Conservation (phyloP, 345 rosid genomes). For the Psidium guajava region DNA sequence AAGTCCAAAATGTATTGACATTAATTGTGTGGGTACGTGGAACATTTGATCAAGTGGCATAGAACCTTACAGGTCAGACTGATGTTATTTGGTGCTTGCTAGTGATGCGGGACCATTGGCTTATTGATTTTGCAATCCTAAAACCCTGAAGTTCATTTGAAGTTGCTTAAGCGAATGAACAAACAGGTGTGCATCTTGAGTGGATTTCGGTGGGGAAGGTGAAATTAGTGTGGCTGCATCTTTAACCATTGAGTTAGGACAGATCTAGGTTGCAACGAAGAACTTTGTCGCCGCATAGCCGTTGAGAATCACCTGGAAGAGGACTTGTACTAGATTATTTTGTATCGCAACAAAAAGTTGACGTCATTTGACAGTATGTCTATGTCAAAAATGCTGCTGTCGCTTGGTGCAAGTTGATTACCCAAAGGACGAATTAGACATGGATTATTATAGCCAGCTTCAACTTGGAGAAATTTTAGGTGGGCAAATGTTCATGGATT, state of each 20-base stretch:
- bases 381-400: neutral
- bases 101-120: neutral
- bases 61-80: neutral
- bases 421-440: neutral
- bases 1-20: neutral
- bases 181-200: neutral
- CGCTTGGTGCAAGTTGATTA: neutral
- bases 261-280: neutral
- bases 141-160: neutral
- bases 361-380: neutral
- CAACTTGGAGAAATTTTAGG: neutral
- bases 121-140: neutral
- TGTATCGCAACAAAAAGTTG: neutral
- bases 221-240: neutral
- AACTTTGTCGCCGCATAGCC: neutral
- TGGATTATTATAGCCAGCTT: neutral
- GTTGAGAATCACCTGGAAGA: neutral
- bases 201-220: neutral
- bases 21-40: neutral
- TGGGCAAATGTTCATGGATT: neutral
- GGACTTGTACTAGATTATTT: neutral
- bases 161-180: neutral
- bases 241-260: neutral
- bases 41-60: neutral
- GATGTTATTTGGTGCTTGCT: neutral